Percentiles rank a stretch among this genome's conserved stretches.
These are phyloP conservation scores for Wallacemonas sp. DNA, from an alignment of 208 protist species.

Conservation along the genomic window DNA sequence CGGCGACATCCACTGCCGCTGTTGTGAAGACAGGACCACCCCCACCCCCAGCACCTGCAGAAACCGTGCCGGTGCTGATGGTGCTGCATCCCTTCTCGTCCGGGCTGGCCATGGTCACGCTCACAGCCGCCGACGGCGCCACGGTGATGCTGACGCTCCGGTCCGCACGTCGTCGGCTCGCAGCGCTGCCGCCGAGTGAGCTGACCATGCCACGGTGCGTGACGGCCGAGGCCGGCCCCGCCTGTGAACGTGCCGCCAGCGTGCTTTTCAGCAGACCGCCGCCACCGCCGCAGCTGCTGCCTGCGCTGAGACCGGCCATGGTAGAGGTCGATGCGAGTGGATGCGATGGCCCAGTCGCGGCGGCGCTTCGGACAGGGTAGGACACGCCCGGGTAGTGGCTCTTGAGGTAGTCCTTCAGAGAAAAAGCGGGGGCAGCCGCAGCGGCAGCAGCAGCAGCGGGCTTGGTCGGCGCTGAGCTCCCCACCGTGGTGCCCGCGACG, in stretches of 20 bases:
- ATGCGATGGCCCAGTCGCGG: no score
- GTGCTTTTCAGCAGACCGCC: background rate
- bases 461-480: no score
- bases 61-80: background rate
- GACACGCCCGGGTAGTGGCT: background rate
- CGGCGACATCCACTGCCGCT: background rate
- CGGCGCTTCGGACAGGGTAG: background rate
- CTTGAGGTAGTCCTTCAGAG: slow-evolving; percentile 5
- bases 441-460: background rate
- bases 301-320: no score
- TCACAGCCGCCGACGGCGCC: no score
- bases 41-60: background rate
- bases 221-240: background rate
- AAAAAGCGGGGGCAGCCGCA: background rate
- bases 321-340: no score
- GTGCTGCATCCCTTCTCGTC: no score
- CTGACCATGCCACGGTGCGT: background rate
- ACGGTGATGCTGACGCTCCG: slow-evolving; percentile 10
- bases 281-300: no score
- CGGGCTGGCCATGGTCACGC: no score
- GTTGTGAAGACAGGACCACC: background rate
- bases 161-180: background rate
- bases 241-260: background rate
- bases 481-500: no score
- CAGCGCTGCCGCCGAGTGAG: background rate